Evolutionary conservation across 2,329 filamentous ascomycete species (phyloP).

Genomic region (Fusarium succisae): DNA sequence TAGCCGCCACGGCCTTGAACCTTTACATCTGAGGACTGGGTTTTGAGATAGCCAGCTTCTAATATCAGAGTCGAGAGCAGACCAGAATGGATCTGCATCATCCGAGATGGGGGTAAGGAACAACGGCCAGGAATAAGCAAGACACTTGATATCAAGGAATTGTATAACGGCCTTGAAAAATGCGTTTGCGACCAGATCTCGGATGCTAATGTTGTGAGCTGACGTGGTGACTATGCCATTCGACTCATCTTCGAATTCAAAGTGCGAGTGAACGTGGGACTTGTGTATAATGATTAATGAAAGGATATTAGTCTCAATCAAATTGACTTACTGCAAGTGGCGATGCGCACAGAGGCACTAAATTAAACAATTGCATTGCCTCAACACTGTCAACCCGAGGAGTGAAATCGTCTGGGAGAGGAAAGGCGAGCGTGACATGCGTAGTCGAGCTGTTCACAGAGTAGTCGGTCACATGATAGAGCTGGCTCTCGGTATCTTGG

Average conservation of each 20-base stretch:
- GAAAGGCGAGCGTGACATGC: background rate
- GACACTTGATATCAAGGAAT: background rate
- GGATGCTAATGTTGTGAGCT: background rate
- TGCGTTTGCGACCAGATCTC: background rate
- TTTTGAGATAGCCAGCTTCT: background rate
- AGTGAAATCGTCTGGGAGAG: background rate
- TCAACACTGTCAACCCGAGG: background rate
- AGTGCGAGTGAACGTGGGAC: background rate
- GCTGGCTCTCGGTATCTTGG: background rate
- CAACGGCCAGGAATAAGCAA: background rate
- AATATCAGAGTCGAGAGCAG: background rate
- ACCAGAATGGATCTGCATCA: background rate
- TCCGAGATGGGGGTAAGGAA: background rate
- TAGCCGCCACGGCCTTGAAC: background rate
- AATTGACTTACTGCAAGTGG: background rate
- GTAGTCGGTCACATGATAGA: background rate
- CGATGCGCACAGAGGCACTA: background rate
- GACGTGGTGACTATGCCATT: background rate
- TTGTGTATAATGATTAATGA: background rate
- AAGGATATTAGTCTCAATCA: rapidly evolving
- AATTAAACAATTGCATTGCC: background rate
- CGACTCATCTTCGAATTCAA: background rate
- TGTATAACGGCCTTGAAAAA: background rate
- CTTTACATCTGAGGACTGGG: background rate
- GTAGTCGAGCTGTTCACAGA: too few species aligned